Evolutionary conservation across 805 yeast species (phyloP), one percentile per base, ranked within the genome.

Genomic region (Pichia kluyveri): DNA sequence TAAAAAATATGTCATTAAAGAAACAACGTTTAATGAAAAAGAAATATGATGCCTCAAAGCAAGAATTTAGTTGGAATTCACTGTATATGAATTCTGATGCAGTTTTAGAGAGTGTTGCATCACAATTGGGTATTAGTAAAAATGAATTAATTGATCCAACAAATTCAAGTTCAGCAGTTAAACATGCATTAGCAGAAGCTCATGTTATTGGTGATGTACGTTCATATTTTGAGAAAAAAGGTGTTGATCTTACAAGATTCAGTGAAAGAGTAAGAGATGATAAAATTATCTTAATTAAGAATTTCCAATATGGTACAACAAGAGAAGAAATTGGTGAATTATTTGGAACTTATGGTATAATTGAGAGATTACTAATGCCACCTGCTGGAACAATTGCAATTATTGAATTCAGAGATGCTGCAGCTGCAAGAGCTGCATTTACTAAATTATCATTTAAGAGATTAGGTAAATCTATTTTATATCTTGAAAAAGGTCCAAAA

Each of bases 111-210:
- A 83, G 93, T 46, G 93, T 89, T 40, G 96, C 98, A 2, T 63
- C 77, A 8, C 83, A 84, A 57, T 67, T 93, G 66, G 98, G 98
- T 8, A 71, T 93, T 44, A 63, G 80, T 28, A 93, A 91, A 65
- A 73, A 93, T 8, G 87, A 88, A 49, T 73, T 93, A 59, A 77
- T 93, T 51, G 95, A 93, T 63, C 91, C 96, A 1, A 85, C 87
- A 56, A 86, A 82, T 54, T 76, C 95, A 8, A 81, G 75, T 51
- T 84, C 96, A 45, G 97, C 96, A 1, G 98, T 93, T 14, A 87
- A 90, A 62, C 98, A 90, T 66, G 98, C 99, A 0, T 75, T 93
- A 53, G 98, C 99, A 0, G 99, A 93, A 69, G 95, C 97, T 2
- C 93, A 89, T 60, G 96, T 90, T 17, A 82, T 93, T 59, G 93